Percentiles rank a stretch among this genome's conserved stretches.
Evolutionary conservation across 202 grass and related monocot species (phyloP).

Genomic region (Alloteropsis angusta): DNA sequence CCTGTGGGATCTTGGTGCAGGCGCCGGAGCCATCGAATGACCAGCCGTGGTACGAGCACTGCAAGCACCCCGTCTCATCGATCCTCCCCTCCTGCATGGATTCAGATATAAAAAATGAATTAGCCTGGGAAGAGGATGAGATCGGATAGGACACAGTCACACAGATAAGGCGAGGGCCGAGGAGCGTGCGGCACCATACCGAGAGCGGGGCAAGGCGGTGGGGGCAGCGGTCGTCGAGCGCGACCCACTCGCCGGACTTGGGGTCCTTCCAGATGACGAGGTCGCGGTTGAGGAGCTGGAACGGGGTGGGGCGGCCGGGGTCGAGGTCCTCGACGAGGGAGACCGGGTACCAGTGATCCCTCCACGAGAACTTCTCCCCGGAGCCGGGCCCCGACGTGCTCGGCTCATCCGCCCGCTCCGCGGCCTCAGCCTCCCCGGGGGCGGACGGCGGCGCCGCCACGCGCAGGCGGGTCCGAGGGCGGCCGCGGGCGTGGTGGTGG

Average conservation of each 20-base stretch:
- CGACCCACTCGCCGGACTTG: slow-evolving; percentile 66
- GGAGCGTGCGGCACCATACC: background rate
- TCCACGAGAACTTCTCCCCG: slow-evolving; percentile 72
- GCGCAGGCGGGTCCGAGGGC: slow-evolving; percentile 17
- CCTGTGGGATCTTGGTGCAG: slow-evolving; percentile 84
- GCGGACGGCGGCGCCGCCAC: slow-evolving; percentile 57
- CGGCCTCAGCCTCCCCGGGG: slow-evolving; percentile 34
- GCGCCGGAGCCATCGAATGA: slow-evolving; percentile 68
- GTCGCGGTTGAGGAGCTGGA: slow-evolving; percentile 97
- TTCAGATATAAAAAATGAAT: background rate
- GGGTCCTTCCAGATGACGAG: slow-evolving; percentile 94
- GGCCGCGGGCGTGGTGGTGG: background rate
- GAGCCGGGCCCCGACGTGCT: slow-evolving; percentile 37
- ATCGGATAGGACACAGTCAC: background rate
- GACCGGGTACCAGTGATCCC: slow-evolving; percentile 95
- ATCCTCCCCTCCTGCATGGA: slow-evolving; percentile 71
- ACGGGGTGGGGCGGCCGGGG: slow-evolving; percentile 62
- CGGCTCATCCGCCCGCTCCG: slow-evolving; percentile 44
- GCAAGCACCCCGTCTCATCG: slow-evolving; percentile 87
- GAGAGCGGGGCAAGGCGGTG: slow-evolving; percentile 95
- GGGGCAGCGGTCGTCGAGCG: slow-evolving; percentile 90
- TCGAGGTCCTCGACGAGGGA: slow-evolving; percentile 96
- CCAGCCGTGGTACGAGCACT: slow-evolving; percentile 98
- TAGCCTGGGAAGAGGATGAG: background rate
- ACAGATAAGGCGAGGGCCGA: too few species aligned